Percentiles rank a stretch among this genome's conserved stretches.
phyloP scores from a whole-genome alignment of 345 rosid genomes.

The Euphorbia pulcherrima region DNA sequence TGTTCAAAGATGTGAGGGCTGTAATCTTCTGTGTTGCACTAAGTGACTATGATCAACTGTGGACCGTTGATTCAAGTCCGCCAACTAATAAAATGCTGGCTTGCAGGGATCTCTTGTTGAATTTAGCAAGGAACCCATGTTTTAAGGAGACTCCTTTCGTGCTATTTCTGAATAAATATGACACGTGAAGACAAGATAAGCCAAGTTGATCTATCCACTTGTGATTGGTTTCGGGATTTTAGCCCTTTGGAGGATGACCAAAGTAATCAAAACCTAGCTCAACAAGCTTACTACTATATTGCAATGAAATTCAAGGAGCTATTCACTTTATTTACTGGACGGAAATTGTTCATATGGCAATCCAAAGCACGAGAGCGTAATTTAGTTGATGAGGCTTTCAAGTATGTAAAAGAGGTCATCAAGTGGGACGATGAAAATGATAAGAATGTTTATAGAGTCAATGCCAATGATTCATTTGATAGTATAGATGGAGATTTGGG shows the following conservation, averaged over 20 bases:
- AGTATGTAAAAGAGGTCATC: constrained; percentile 50
- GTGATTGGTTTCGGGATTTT: constrained; percentile 59
- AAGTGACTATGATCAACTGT: constrained; percentile 52
- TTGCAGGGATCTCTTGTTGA: constrained; percentile 49
- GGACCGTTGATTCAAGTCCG: constrained; percentile 22
- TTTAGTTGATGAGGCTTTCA: constrained; percentile 48
- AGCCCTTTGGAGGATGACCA: constrained; percentile 40
- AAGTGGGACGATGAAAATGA: constrained; percentile 62
- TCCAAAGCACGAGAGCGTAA: constrained; percentile 37
- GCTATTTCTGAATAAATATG: constrained; percentile 52
- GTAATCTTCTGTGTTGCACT: constrained; percentile 57
- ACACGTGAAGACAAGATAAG: constrained; percentile 43
- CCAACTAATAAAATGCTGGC: constrained; percentile 48
- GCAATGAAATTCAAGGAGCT: constrained; percentile 59
- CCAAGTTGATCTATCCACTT: constrained; percentile 37
- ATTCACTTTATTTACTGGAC: constrained; percentile 31
- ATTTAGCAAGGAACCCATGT: constrained; percentile 44
- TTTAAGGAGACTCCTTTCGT: constrained; percentile 49
- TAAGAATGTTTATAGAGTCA: constrained; percentile 28
- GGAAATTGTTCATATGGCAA: constrained; percentile 51
- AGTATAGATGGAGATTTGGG: too few species aligned
- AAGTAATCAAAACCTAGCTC: constrained; percentile 44
- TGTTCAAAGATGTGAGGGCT: constrained; percentile 60
- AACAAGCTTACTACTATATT: constrained; percentile 48
- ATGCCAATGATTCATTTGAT: constrained; percentile 46